Evolutionary conservation across 768 basidiomycete genomes (phyloP).

Genomic region (Tricholomella constricta): DNA sequence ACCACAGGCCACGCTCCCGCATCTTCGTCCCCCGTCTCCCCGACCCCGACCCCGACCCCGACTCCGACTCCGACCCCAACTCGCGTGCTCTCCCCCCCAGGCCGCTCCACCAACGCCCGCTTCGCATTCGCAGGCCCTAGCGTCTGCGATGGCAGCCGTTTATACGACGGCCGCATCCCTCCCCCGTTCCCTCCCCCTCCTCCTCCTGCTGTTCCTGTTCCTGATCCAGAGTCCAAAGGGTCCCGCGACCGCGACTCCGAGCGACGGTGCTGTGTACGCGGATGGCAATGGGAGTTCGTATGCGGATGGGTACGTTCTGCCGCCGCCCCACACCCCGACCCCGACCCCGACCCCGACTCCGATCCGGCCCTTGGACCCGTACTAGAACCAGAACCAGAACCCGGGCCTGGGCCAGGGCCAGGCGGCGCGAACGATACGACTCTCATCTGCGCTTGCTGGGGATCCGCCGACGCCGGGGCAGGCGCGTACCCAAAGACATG

Average conservation of each 20-base stretch:
- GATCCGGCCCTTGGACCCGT: too few relatives aligned
- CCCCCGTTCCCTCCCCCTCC: slow-evolving; percentile 24
- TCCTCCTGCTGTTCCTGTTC: slow-evolving; percentile 7
- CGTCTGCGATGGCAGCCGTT: slow-evolving; percentile 72
- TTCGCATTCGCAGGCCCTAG: slow-evolving; percentile 64
- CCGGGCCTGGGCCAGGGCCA: too few relatives aligned
- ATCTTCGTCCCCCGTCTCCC: background rate
- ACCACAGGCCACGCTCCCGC: slow-evolving; percentile 5
- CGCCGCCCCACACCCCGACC: too few relatives aligned
- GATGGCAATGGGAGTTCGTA: too few relatives aligned
- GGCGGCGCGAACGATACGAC: too few relatives aligned
- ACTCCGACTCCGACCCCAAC: background rate
- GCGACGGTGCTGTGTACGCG: too few relatives aligned
- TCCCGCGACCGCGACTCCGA: too few relatives aligned
- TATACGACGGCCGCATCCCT: slow-evolving; percentile 61
- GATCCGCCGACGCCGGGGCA: background rate
- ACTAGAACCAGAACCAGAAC: too few relatives aligned
- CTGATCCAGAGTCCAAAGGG: background rate
- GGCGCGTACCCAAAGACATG: background rate
- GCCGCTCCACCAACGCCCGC: slow-evolving; percentile 44
- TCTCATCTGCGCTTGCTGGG: too few relatives aligned
- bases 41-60: background rate
- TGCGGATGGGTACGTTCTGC: too few relatives aligned
- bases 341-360: too few relatives aligned
- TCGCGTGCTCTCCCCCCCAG: slow-evolving; percentile 19